Base-by-base conservation (phyloP, 148 eudicot species). In the Beta vulgaris region DNA sequence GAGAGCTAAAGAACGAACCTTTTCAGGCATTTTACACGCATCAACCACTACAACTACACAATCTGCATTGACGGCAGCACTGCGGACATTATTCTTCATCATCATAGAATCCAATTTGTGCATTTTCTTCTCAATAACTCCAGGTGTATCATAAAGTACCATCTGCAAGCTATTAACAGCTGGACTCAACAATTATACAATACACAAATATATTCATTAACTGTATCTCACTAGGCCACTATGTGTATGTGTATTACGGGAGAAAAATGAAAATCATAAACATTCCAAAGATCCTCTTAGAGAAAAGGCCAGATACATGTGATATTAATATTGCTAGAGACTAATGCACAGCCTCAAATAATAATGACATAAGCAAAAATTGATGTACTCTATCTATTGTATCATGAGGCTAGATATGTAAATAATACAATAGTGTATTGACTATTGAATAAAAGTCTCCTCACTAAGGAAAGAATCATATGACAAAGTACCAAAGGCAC, bases 81-180 rank as follows among this genome's bases (percentile, higher is more conserved):
- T 89, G 14, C 91, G 91, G 61, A 95, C 99, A 86, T n/a, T n/a
- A n/a, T 92, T 95, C 80, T 89, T 90, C 97, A 95, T 95, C 99
- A 95, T 95, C 99, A 95, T 90, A n/a, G 93, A 59, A 79, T 95
- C 97, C 84, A 95, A 80, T 83, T 88, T 89, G 82, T 92, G 96
- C 96, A 90, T 92, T 80, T 89, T 83, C 91, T 91, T 95, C 87
- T 90, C 94, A 76, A 95, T 92, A 46, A 95, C 99, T 73, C 99
- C 99, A 68, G 97, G 99, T 44, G 99, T 95, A 76, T 95, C 99
- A 83, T 88, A 95, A 44, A 95, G 92, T 77, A 95, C 86, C 88
- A 95, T 88, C 99, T 95, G 87, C 81, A 79, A 84, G 81, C 71
- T 71, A 86, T 23, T 77, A 75, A 73, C 51, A 65, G 73, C 62